Conservation (phyloP, 2,329 filamentous ascomycete species). For the Colletotrichum shisoi region DNA sequence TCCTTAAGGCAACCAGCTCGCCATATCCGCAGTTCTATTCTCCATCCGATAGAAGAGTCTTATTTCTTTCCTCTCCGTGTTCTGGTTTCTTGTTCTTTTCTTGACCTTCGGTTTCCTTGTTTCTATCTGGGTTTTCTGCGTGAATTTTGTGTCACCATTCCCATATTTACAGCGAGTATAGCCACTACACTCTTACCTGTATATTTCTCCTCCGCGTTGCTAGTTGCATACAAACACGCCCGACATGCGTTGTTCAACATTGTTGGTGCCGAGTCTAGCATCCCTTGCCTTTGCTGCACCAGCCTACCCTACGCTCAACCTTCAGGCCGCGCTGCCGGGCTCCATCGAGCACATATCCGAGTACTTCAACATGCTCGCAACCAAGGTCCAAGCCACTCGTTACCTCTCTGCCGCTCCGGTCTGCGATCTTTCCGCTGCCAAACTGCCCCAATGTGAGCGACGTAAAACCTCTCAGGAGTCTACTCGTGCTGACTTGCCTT, state of each 20-base stretch:
- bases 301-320: slow-evolving; percentile 56
- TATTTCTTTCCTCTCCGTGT: slow-evolving; percentile 39
- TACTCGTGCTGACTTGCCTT: slow-evolving; percentile 45
- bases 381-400: slow-evolving; percentile 61
- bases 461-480: background rate
- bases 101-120: slow-evolving; percentile 27
- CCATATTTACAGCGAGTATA: slow-evolving; percentile 14
- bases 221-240: slow-evolving; percentile 28
- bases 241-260: slow-evolving; percentile 61
- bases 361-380: slow-evolving; percentile 68
- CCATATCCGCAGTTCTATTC: slow-evolving; percentile 18
- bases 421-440: slow-evolving; percentile 64
- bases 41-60: slow-evolving; percentile 21
- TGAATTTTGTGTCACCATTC: slow-evolving; percentile 19
- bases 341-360: slow-evolving; percentile 60
- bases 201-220: slow-evolving; percentile 3
- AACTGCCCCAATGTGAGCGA: slow-evolving; percentile 59
- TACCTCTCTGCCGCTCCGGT: slow-evolving; percentile 52
- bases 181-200: background rate
- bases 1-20: background rate
- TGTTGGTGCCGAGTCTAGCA: slow-evolving; percentile 58
- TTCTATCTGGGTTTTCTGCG: slow-evolving; percentile 25
- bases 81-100: slow-evolving; percentile 32
- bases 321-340: slow-evolving; percentile 47
- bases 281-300: slow-evolving; percentile 57